These are phyloP conservation scores for Tolypocladium inflatum DNA, from an alignment of 2,329 filamentous ascomycete genomes.

Conservation along the genomic window DNA sequence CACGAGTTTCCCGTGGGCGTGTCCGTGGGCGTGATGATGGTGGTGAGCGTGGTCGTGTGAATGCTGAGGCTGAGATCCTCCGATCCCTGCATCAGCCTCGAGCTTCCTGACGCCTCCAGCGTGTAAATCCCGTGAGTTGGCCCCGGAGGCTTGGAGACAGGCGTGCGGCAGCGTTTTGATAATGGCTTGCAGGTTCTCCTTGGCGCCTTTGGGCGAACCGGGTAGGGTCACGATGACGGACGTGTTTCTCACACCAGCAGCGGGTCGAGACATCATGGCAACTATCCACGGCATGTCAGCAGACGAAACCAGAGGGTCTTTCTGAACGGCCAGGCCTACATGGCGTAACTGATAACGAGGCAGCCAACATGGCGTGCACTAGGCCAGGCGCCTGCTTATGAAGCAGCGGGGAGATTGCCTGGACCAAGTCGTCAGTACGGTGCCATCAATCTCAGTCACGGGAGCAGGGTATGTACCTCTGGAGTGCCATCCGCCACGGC, in stretches of 20 bases:
- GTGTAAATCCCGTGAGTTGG: conserved; percentile 72
- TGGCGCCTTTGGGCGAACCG: conserved; percentile 89
- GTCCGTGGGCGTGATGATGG: conserved; percentile 33
- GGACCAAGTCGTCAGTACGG: background rate
- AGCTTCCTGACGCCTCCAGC: conserved; percentile 73
- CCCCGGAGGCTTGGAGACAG: conserved; percentile 80
- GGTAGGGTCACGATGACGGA: conserved; percentile 83
- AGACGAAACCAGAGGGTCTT: background rate
- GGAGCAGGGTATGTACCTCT: conserved; percentile 45
- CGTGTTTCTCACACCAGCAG: conserved; percentile 75
- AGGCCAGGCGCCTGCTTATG: conserved; percentile 82
- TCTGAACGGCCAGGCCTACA: conserved; percentile 47
- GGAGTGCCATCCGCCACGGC: conserved; percentile 77
- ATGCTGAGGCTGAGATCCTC: conserved; percentile 20
- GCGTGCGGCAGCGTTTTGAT: conserved; percentile 90
- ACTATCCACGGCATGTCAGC: conserved; percentile 40
- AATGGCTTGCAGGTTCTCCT: conserved; percentile 83
- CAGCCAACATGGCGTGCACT: conserved; percentile 88
- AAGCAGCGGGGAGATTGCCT: conserved; percentile 72
- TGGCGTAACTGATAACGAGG: conserved; percentile 77
- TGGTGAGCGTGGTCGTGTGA: conserved; percentile 24
- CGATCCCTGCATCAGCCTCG: conserved; percentile 70
- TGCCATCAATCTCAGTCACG: background rate
- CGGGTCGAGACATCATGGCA: conserved; percentile 91
- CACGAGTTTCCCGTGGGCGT: conserved; percentile 51